phyloP scores from a whole-genome alignment of 208 protist genomes.

The Leishmania lainsoni region DNA sequence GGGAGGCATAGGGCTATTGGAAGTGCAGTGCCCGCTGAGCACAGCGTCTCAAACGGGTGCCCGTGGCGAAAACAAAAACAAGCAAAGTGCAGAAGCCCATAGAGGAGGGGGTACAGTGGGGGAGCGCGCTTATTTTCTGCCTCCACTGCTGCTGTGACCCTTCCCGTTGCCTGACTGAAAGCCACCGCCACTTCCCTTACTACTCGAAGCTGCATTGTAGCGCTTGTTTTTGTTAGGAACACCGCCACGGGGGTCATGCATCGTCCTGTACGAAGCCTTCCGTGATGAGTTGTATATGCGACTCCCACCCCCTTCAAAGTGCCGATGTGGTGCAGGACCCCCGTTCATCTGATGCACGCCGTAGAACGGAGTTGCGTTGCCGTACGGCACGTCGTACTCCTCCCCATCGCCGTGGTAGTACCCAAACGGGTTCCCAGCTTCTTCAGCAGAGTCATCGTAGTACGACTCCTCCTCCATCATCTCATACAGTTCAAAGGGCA shows the following conservation, averaged over 20 bases:
- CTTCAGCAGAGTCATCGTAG: slow-evolving; percentile 25
- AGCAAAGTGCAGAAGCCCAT: neutral
- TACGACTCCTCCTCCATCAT: slow-evolving; percentile 49
- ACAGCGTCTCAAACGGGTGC: neutral
- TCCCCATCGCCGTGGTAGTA: slow-evolving; percentile 50
- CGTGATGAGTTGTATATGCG: slow-evolving; percentile 25
- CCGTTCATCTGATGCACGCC: slow-evolving; percentile 69
- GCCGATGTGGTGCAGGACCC: slow-evolving; percentile 25
- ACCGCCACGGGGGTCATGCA: slow-evolving; percentile 23
- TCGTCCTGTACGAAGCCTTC: slow-evolving; percentile 18
- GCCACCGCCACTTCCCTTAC: slow-evolving; percentile 7
- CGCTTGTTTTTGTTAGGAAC: slow-evolving; percentile 25
- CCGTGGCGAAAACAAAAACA: neutral
- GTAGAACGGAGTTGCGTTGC: slow-evolving; percentile 55
- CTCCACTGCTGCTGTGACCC: neutral
- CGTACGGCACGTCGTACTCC: slow-evolving; percentile 31
- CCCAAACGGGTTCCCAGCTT: slow-evolving; percentile 47
- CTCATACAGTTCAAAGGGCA: slow-evolving; percentile 56
- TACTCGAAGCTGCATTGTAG: slow-evolving; percentile 10
- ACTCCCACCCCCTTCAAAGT: slow-evolving; percentile 2
- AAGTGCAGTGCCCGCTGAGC: neutral
- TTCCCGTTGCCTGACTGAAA: neutral
- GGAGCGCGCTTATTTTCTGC: neutral
- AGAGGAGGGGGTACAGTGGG: neutral
- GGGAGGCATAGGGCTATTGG: neutral